Evolutionary conservation across 371 early-diverging fungal species (phyloP), one percentile per base, ranked within the genome.

Genomic region (Apophysomyces elegans): DNA sequence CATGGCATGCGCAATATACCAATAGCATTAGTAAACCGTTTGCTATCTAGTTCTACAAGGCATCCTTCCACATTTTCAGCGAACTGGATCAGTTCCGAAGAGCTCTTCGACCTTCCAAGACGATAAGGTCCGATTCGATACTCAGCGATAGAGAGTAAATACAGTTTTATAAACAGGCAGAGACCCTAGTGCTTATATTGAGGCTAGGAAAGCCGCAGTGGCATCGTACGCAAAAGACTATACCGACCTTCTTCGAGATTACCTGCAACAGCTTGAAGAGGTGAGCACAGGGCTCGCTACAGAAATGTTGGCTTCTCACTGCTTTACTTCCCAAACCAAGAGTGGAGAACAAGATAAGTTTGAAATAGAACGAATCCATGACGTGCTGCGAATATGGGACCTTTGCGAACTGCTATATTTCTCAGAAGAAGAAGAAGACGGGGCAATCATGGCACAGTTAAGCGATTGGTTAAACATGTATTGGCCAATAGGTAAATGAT

Each of bases 401-500:
- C 61, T 67, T 1, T 58, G 63, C 14, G 67, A 67, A 26, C n/a
- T 56, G 4, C 37, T 67, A 12, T 56, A 61, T 44, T 67, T 67
- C 35, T 62, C 67, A 7, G 63, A 32, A 39, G 37, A 43, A 37
- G 35, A 61, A 8, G 59, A 61, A 8, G 59, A 36, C 16, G 38
- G 46, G 2, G 45, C 56, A 13, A 26, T 56, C 5, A 46, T 66
- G 21, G 7, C 37, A 1, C 59, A 58, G 12, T 21, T 67, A 62
- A 44, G 57, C 37, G 63, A 62, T 47, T 67, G 67, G 67, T 38
- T 67, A 16, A 67, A 59, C 37, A 44, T 58, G n/a, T 16, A 57
- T 41, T 62, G 63, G 67, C 67, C 67, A 37, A 14, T 61, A 36
- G 45, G 67, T 66, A 66, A 66, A 50, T 37, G 36, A n/a, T 14